Conservation (phyloP, 225 moss, liverwort and hornwort species). For the Polytrichum formosum region DNA sequence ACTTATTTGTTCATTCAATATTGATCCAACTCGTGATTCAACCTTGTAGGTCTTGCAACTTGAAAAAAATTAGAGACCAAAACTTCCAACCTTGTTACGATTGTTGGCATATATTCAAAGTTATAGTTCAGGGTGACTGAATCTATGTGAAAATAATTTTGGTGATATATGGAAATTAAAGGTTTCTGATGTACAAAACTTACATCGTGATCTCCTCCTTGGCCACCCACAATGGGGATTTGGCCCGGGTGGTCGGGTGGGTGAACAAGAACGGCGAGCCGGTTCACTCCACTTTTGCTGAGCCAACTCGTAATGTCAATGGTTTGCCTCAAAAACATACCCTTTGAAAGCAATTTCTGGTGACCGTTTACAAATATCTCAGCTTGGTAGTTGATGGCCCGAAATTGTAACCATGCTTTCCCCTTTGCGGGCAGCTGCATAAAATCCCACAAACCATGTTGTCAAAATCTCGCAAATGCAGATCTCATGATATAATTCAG, state of each 20-base stretch:
- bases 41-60: too few relatives aligned
- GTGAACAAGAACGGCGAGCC: constrained; percentile 64
- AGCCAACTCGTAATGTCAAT: constrained; percentile 67
- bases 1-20: too few relatives aligned
- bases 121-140: too few relatives aligned
- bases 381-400: constrained; percentile 80
- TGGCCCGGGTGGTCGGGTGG: constrained; percentile 79
- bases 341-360: constrained; percentile 43
- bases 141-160: too few relatives aligned
- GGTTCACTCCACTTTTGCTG: constrained; percentile 29
- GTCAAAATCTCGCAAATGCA: too few relatives aligned
- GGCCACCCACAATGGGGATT: constrained; percentile 82
- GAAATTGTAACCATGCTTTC: constrained; percentile 62
- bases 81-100: neutral
- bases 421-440: neutral
- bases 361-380: constrained; percentile 68
- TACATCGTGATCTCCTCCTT: constrained; percentile 90
- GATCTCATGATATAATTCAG: too few relatives aligned
- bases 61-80: too few relatives aligned
- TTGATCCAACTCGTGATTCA: too few relatives aligned
- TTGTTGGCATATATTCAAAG: too few relatives aligned
- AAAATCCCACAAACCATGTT: too few relatives aligned
- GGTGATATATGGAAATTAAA: too few relatives aligned
- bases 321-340: constrained; percentile 74
- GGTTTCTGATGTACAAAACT: neutral